Evolutionary conservation across 257 asterid species (phyloP), one percentile per base, ranked within the genome.

Genomic region (Cinchona pubescens): DNA sequence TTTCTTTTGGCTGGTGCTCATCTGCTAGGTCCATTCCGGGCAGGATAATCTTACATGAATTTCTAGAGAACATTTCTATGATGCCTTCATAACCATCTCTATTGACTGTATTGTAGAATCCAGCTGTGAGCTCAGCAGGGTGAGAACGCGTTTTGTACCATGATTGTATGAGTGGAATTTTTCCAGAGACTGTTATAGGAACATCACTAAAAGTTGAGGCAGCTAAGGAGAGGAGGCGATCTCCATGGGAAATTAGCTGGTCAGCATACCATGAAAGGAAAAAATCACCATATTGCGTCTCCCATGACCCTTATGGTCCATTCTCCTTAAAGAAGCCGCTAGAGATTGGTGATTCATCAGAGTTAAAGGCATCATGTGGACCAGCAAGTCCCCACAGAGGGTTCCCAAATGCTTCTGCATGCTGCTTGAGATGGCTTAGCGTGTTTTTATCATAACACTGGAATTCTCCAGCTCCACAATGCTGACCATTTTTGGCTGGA

Each of bases 311-410:
- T 18, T n/a, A n/a, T n/a, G n/a, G n/a, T n/a, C 87, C 88, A 7
- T 86, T 80, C 76, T 89, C 97, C 19, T 76, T 79, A 68, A 94
- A 90, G 86, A 94, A 94, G 78, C 86, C 88, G 19, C 76, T 77
- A 3, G 89, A 67, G 35, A 83, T 14, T 3, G 96, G 94, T 34
- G 75, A 51, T 67, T 83, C 90, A 65, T 82, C 60, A 6, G 84
- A 83, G 70, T 76, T 51, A 0, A 96, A 87, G 56, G 97, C 81
- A 32, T 92, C 88, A 48, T 94, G 97, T 45, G 98, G 98, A 23
- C 97, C 97, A 12, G 91, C 86, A 4, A 87, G 87, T 10, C 98
- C 98, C 96, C 97, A 94, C 2, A 90, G 85, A 58, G 97, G 94
- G 59, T 87, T 86, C 66, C 94, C 90, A 0, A 2, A 62, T 34